Evolutionary conservation across 2,329 filamentous ascomycete species (phyloP).

Genomic region (Salinomyces thailandicus): DNA sequence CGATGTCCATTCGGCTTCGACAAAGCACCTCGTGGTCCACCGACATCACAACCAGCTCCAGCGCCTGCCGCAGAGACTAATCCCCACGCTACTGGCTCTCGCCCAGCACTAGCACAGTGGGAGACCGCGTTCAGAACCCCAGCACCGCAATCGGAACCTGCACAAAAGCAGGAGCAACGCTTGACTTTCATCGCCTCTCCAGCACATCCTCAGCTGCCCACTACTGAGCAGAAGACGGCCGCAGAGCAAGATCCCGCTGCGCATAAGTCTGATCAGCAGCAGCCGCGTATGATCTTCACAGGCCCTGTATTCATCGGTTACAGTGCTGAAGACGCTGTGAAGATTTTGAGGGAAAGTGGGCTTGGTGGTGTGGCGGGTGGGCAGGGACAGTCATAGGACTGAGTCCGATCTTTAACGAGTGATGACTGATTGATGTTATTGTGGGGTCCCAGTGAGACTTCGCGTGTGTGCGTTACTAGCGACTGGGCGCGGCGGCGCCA

Average conservation of each 20-base stretch:
- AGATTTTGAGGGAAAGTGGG: constrained; percentile 50
- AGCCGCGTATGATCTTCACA: constrained; percentile 72
- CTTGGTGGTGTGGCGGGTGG: constrained; percentile 1
- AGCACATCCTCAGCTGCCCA: background rate
- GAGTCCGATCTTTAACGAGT: no score
- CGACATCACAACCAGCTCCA: background rate
- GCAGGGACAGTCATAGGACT: no score
- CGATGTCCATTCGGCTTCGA: constrained; percentile 15
- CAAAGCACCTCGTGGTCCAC: no score
- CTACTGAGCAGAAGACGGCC: background rate
- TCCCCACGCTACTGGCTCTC: background rate
- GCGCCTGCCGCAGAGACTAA: background rate
- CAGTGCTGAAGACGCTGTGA: constrained; percentile 68
- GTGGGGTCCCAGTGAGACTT: no score
- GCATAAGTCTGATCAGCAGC: constrained; percentile 6
- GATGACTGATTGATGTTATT: no score
- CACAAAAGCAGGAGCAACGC: background rate
- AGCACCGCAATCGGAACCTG: background rate
- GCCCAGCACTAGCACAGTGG: background rate
- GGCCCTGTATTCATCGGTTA: constrained; percentile 94
- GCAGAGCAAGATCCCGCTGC: background rate
- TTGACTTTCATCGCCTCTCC: constrained; percentile 4
- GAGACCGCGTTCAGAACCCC: background rate
- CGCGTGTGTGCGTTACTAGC: no score
- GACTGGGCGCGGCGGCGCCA: no score